Conservation (phyloP, 2,329 filamentous ascomycete genomes). For the Verticillium albo-atrum region DNA sequence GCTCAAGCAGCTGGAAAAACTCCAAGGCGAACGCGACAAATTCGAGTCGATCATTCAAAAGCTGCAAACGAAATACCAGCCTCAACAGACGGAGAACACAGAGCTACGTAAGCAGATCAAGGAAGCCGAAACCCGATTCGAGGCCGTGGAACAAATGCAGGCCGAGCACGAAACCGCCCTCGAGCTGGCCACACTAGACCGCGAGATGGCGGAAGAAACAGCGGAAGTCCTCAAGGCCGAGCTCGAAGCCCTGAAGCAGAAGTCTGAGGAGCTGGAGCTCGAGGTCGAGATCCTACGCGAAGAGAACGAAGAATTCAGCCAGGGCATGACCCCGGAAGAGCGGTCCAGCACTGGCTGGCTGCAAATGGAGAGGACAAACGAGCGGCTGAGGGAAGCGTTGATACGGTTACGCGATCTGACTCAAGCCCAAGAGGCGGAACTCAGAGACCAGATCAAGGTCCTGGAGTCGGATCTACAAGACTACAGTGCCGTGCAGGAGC, state of each 20-base stretch:
- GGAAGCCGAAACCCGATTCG: constrained; percentile 66
- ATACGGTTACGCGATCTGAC: constrained; percentile 81
- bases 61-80: constrained; percentile 82
- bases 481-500: constrained; percentile 59
- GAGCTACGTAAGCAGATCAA: constrained; percentile 75
- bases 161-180: constrained; percentile 81
- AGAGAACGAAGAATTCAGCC: constrained; percentile 78
- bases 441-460: constrained; percentile 68
- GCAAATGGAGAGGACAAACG: constrained; percentile 87
- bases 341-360: constrained; percentile 82
- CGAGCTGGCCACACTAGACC: constrained; percentile 83
- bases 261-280: constrained; percentile 77
- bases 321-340: constrained; percentile 86
- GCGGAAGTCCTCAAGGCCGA: constrained; percentile 79
- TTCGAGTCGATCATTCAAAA: constrained; percentile 86
- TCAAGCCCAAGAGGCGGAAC: constrained; percentile 76
- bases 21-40: constrained; percentile 72
- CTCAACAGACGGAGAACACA: constrained; percentile 73
- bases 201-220: constrained; percentile 94
- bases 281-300: constrained; percentile 84
- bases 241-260: constrained; percentile 69
- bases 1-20: constrained; percentile 70
- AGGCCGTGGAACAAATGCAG: constrained; percentile 67
- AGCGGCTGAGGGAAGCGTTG: constrained; percentile 80
- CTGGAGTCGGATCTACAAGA: constrained; percentile 72